These are phyloP conservation scores for Athelia sp. DNA, from an alignment of 1,284 basidiomycete species.

Conservation along the genomic window DNA sequence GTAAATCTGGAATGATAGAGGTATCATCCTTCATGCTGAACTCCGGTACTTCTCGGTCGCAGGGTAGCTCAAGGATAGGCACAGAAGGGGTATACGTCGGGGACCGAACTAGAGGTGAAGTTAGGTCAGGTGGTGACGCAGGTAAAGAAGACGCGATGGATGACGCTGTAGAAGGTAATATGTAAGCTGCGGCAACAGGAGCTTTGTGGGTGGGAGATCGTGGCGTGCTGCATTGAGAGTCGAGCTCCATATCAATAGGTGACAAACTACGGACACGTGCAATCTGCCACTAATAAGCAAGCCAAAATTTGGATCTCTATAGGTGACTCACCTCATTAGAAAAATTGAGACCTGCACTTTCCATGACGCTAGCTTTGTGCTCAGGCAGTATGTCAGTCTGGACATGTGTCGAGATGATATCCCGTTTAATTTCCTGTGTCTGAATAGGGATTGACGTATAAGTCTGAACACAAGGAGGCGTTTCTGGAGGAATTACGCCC, in stretches of 20 bases:
- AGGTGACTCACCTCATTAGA: background rate
- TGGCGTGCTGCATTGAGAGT: constrained; percentile 35
- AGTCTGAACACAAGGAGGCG: background rate
- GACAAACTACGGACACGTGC: constrained; percentile 40
- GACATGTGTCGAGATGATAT: background rate
- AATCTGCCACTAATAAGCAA: constrained; percentile 12
- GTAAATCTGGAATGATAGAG: too few species aligned
- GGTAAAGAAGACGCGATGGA: background rate
- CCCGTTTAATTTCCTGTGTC: constrained; percentile 3
- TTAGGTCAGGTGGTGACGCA: background rate
- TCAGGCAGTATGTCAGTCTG: background rate
- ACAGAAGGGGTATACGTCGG: too few species aligned
- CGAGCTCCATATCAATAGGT: constrained; percentile 61
- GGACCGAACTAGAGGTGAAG: background rate
- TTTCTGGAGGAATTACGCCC: background rate
- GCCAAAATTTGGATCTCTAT: background rate
- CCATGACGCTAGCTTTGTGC: too few species aligned
- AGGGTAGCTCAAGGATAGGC: too few species aligned
- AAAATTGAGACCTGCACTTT: too few species aligned
- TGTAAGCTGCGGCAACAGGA: constrained; percentile 8
- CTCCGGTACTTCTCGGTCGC: too few species aligned
- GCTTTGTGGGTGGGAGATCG: constrained; percentile 12
- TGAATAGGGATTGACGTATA: constrained; percentile 6
- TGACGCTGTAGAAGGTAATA: background rate
- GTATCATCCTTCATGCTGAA: too few species aligned